Evolutionary conservation across 805 yeast genomes (phyloP).

Genomic region (Yarrowia deformans): DNA sequence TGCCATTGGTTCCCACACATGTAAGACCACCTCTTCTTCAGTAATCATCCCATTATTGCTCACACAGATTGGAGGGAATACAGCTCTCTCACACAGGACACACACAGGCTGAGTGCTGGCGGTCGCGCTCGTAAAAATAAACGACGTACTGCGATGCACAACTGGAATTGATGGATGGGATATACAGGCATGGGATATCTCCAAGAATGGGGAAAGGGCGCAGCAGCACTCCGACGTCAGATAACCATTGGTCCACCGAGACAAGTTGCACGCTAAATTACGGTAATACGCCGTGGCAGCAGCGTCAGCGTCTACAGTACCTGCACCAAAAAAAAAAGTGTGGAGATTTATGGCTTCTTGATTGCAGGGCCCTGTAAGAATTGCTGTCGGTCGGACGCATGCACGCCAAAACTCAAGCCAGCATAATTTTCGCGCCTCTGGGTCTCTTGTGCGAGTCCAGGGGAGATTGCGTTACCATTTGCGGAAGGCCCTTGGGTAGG

Average conservation of each 20-base stretch:
- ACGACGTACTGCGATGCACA: conserved; percentile 2
- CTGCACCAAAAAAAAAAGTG: conserved; percentile 25
- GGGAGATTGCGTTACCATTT: background rate
- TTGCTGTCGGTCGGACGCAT: conserved; percentile 14
- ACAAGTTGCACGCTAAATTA: too few species aligned
- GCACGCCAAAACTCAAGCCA: conserved; percentile 10
- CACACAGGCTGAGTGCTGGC: too few species aligned
- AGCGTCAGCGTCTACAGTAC: conserved; percentile 9
- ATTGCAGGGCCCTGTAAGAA: conserved; percentile 34
- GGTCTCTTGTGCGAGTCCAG: too few species aligned
- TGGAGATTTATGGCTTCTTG: conserved; percentile 27
- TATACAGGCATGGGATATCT: too few species aligned
- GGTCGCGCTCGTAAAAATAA: background rate
- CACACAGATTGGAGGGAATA: background rate
- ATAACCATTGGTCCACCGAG: too few species aligned
- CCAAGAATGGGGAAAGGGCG: too few species aligned
- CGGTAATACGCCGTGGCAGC: background rate
- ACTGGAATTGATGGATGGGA: background rate
- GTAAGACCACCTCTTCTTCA: background rate
- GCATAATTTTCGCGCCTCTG: background rate
- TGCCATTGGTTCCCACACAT: background rate
- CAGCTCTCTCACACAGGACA: too few species aligned
- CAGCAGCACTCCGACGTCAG: too few species aligned
- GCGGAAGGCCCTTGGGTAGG: background rate
- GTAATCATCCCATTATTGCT: conserved; percentile 7